Evolutionary conservation across 257 asterid genomes (phyloP), one percentile per base, ranked within the genome.

Genomic region (Voacanga thouarsii): DNA sequence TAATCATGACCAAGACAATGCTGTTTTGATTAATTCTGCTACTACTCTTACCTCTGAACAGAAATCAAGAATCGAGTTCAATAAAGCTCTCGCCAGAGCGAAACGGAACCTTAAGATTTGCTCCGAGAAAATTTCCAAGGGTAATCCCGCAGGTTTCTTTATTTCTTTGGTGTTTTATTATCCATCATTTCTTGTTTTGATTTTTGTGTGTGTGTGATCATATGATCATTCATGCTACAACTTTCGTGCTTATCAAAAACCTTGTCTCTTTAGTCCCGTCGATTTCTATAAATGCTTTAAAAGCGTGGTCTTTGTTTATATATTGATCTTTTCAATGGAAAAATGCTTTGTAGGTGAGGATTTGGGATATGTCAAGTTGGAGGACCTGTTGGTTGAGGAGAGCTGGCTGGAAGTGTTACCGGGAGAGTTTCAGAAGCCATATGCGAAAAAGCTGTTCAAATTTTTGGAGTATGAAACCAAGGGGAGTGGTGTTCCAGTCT

Each of bases 371-470:
- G 93, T 89, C 79, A 88, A 89, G 80, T 84, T 94, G 88, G 87
- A 86, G 85, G 97, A 91, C 83, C 89, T 92, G 77, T 84, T 94
- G 81, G 94, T 91, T 75, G 98, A 92, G 85, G 88, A 86, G 81
- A 85, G 96, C 26, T 95, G 99, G 99, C 80, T 77, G 61, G 86
- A 90, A 75, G 91, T 87, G 79, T 79, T 95, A 51, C 81, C 94
- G 7, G 92, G 85, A 72, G 97, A 92, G 88, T 80, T 92, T 78
- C 88, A 90, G 56, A 95, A 92, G 86, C 96, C 94, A 30, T 92
- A 91, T 71, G 96, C 90, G 6, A 83, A 78, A 78, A 86, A 77
- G 67, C 84, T 95, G 80, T 84, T 89, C 75, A 80, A 87, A 82
- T 92, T 89, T 81, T 82, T 95, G 83, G 88, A 87, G 83, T 83